These are phyloP conservation scores for Rhodotorula paludigena DNA, from an alignment of 768 basidiomycete genomes.

Conservation along the genomic window DNA sequence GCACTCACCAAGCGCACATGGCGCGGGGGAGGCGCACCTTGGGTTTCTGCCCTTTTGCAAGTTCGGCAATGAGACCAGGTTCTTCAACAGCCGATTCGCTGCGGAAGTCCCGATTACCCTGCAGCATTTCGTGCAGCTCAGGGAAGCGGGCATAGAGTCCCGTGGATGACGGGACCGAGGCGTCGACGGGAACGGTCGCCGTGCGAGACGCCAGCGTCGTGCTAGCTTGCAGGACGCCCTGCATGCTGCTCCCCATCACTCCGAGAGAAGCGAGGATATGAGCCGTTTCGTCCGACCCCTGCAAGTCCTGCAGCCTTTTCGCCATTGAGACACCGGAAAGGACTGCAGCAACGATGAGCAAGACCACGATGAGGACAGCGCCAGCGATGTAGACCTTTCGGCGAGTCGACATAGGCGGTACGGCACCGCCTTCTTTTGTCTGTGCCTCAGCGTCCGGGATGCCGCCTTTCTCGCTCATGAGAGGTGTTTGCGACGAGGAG, in stretches of 20 bases:
- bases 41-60: constrained; percentile 20
- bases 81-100: constrained; percentile 6
- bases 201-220: not conserved
- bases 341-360: constrained; percentile 6
- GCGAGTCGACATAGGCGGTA: not conserved
- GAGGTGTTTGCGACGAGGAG: too few species aligned
- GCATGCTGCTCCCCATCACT: not conserved
- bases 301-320: not conserved
- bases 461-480: not conserved
- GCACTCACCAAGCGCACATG: too few species aligned
- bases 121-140: constrained; percentile 11
- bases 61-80: not conserved
- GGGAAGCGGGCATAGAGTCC: constrained; percentile 14
- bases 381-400: constrained; percentile 5
- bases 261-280: too few species aligned
- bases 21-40: not conserved
- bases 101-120: not conserved
- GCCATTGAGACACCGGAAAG: not conserved
- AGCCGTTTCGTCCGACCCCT: not conserved
- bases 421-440: not conserved
- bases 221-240: not conserved
- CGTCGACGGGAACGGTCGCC: not conserved
- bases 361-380: not conserved
- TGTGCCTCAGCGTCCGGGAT: too few species aligned
- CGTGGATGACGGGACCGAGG: not conserved